Conservation (phyloP, 768 basidiomycete genomes). For the Podaxis sp. region DNA sequence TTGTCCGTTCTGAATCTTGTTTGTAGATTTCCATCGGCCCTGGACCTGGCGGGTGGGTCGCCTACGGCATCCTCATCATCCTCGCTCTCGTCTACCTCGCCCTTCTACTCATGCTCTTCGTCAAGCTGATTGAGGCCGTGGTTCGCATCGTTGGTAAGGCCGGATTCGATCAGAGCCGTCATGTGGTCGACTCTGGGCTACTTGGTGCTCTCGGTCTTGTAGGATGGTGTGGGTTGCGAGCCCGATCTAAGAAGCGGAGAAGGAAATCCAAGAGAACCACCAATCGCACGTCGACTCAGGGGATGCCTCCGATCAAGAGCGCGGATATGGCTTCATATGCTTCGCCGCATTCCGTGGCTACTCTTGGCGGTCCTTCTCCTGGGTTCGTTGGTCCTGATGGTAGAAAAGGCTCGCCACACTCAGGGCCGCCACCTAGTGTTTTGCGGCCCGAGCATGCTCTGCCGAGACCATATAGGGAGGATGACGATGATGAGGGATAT, state of each 20-base stretch:
- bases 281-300: background rate
- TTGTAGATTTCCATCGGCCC: conserved; percentile 76
- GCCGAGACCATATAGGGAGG: conserved; percentile 64
- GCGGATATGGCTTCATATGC: conserved; percentile 50
- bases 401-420: conserved; percentile 48
- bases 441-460: conserved; percentile 77
- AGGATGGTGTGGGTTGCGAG: conserved; percentile 51
- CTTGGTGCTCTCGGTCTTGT: conserved; percentile 75
- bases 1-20: background rate
- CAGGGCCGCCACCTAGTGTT: conserved; percentile 63
- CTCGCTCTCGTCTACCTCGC: conserved; percentile 78
- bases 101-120: conserved; percentile 74
- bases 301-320: conserved; percentile 1
- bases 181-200: conserved; percentile 82
- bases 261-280: conserved; percentile 11
- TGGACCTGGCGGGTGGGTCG: conserved; percentile 86
- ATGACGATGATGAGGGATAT: conserved; percentile 77
- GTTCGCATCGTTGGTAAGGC: conserved; percentile 73
- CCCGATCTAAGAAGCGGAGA: conserved; percentile 19
- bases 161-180: conserved; percentile 80
- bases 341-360: conserved; percentile 31
- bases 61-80: conserved; percentile 88
- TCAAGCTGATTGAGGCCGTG: conserved; percentile 82
- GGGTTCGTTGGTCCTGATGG: conserved; percentile 27
- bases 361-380: conserved; percentile 21